These are phyloP conservation scores for Selaginella tamariscina DNA, from an alignment of 75 land plant genomes.

Conservation along the genomic window DNA sequence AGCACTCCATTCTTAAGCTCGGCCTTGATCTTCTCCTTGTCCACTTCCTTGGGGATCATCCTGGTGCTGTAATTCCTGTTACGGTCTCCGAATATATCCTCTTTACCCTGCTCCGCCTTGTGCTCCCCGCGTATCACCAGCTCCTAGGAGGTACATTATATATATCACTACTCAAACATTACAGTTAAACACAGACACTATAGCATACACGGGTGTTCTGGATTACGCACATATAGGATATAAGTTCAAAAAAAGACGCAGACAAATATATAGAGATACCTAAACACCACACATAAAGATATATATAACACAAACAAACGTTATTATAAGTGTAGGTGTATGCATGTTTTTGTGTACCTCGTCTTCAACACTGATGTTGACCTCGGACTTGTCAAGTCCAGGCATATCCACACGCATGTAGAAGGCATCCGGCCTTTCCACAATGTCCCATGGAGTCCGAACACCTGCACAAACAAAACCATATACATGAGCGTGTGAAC, in stretches of 20 bases:
- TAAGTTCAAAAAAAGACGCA: no score
- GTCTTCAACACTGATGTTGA: conserved; percentile 36
- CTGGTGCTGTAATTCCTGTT: conserved; percentile 1
- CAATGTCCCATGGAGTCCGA: conserved; percentile 35
- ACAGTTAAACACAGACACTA: no score
- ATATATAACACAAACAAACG: no score
- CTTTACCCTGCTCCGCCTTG: background rate
- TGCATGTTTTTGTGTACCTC: conserved; percentile 15
- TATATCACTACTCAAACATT: no score
- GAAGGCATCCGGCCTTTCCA: conserved; percentile 28
- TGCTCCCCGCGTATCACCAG: conserved; percentile 4
- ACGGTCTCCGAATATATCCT: background rate
- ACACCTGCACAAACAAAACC: background rate
- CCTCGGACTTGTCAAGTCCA: conserved; percentile 38
- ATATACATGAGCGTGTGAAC: no score
- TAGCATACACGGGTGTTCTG: no score
- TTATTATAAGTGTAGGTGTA: no score
- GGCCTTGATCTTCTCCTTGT: conserved; percentile 2
- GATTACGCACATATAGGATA: no score
- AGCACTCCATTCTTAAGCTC: conserved; percentile 13
- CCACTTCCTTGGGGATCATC: conserved; percentile 10
- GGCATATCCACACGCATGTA: conserved; percentile 48
- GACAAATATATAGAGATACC: no score
- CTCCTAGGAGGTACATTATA: no score
- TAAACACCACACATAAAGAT: no score